Evolutionary conservation across 768 basidiomycete species (phyloP).

Genomic region (Boletus pseudo-olivaceus): DNA sequence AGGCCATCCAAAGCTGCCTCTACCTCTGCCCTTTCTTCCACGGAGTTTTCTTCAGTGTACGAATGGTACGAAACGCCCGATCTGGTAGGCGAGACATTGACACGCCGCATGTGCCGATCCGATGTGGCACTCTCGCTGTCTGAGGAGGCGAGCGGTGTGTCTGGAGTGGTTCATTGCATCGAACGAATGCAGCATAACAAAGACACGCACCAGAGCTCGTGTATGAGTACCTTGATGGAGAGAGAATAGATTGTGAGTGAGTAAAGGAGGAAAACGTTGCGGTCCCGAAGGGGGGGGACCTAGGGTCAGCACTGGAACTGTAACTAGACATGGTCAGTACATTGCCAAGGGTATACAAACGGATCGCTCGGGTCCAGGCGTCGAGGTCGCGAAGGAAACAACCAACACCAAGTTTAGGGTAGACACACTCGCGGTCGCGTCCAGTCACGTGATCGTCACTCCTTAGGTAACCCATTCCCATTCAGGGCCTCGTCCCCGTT

Average conservation of each 20-base stretch:
- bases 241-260: constrained; percentile 50
- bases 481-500: not conserved
- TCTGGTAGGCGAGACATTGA: constrained; percentile 52
- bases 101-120: constrained; percentile 46
- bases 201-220: constrained; percentile 48
- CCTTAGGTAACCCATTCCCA: constrained; percentile 16
- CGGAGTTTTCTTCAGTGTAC: constrained; percentile 54
- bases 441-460: constrained; percentile 31
- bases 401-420: constrained; percentile 36
- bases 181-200: not conserved
- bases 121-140: constrained; percentile 46
- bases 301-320: constrained; percentile 39
- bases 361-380: not conserved
- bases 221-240: constrained; percentile 60
- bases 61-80: constrained; percentile 42
- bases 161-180: constrained; percentile 26
- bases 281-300: constrained; percentile 64
- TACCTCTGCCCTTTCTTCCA: constrained; percentile 51
- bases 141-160: constrained; percentile 45
- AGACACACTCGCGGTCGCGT: constrained; percentile 39
- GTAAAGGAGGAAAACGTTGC: constrained; percentile 53
- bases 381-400: constrained; percentile 31
- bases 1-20: constrained; percentile 64
- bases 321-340: constrained; percentile 40
- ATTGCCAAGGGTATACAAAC: constrained; percentile 20